Evolutionary conservation across 1,284 basidiomycete species (phyloP), one percentile per base, ranked within the genome.

Genomic region (Melanopsichium pennsylvanicum): DNA sequence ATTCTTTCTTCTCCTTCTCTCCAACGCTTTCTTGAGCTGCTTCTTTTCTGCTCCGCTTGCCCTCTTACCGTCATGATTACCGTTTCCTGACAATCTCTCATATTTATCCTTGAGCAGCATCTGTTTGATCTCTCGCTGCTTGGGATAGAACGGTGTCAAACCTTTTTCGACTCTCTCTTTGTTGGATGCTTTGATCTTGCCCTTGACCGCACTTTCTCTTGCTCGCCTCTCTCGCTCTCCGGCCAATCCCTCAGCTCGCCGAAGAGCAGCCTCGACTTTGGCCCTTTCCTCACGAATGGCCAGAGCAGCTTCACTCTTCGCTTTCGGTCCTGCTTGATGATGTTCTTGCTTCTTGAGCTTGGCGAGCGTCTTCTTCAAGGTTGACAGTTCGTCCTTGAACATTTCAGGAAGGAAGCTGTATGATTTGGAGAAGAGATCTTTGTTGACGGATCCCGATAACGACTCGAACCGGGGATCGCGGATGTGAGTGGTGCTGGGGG

Each of bases 381-480:
- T 86, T 22, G 79, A 73, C 11, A 93, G 84, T 79, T 97, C 94
- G 7, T 83, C 82, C 34, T 84, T 81, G 75, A 90, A 90, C 57
- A 90, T 78, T 2, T 87, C 86, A 1, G 88, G 84, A 18, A 97
- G 84, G 82, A 97, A 97, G 0, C 84, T 84, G 75, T 97, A 97
- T 25, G 89, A 88, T 39, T 87, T 82, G 16, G 85, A 85, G 79
- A 93, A 95, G 22, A 88, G 86, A 47, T 88, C 83, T 0, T 85
- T 74, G 38, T 89, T 87, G 68, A 89, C 87, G 55, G 87, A 84
- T n/a, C 92, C 92, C 2, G 84, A 85, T 11, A 91, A 82, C 11
- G 88, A 85, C 23, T 91, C 85, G 83, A 97, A 97, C 38, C 94
- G 88, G 3, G 95, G 94, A 82, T 97, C 94, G 34, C 94, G 88